A percentile compares a stretch with the other conserved stretches of the same genome.
These are phyloP conservation scores for Sclerotinia glacialis DNA, from an alignment of 2,329 filamentous ascomycete genomes.

Conservation along the genomic window DNA sequence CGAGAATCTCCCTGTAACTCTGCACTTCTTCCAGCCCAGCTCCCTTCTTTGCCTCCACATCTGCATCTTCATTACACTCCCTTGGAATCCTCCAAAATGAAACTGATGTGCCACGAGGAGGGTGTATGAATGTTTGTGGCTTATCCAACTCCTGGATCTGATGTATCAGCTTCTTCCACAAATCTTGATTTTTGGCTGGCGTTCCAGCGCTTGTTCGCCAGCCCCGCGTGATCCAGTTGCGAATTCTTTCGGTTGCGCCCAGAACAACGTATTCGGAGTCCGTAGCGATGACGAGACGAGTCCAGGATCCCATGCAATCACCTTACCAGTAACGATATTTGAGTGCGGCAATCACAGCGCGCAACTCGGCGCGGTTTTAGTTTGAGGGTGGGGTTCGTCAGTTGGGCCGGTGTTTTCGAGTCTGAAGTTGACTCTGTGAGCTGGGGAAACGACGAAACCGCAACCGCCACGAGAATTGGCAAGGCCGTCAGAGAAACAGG, in stretches of 20 bases:
- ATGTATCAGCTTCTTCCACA: not conserved
- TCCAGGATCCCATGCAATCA: constrained; percentile 41
- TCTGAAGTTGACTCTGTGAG: not conserved
- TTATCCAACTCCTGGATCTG: not conserved
- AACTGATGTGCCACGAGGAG: not conserved
- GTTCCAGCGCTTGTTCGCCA: constrained; percentile 44
- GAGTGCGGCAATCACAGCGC: constrained; percentile 51
- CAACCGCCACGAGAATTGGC: not conserved
- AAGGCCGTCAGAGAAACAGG: not conserved
- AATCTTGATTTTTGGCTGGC: constrained; percentile 44
- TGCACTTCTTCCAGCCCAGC: not conserved
- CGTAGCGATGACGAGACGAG: constrained; percentile 49
- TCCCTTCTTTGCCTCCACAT: not conserved
- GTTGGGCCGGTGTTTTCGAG: constrained; percentile 22
- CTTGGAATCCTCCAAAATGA: not conserved
- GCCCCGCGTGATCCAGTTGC: constrained; percentile 45
- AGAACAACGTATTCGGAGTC: constrained; percentile 51
- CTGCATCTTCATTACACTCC: not conserved
- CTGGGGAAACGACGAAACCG: not conserved
- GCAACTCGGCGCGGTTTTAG: constrained; percentile 56
- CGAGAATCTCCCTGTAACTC: not conserved
- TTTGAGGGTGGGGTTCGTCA: constrained; percentile 38
- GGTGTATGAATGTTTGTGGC: too few species aligned
- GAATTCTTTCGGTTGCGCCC: constrained; percentile 46
- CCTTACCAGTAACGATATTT: constrained; percentile 32